These are phyloP conservation scores for Phialocephala subalpina DNA, from an alignment of 2,329 filamentous ascomycete species.

Conservation along the genomic window DNA sequence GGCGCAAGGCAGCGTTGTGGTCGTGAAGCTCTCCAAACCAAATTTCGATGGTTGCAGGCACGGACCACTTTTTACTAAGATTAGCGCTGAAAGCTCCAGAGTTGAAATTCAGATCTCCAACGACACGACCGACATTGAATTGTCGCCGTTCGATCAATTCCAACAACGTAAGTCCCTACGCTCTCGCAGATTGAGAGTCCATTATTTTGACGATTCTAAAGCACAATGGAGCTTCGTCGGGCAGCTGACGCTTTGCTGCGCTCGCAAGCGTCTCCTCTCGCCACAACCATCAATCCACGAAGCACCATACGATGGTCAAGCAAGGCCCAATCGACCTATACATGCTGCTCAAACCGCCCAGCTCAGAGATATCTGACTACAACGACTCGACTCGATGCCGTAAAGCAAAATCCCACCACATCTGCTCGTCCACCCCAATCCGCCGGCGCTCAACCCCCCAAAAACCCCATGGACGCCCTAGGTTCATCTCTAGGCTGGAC, in stretches of 20 bases:
- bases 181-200: constrained; percentile 21
- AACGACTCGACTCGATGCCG: constrained; percentile 17
- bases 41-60: constrained; percentile 24
- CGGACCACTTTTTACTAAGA: constrained; percentile 17
- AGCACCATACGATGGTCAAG: constrained; percentile 32
- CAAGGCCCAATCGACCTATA: constrained; percentile 27
- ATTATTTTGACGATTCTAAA: constrained; percentile 25
- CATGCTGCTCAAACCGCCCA: constrained; percentile 14
- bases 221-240: constrained; percentile 46
- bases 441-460: neutral
- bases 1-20: constrained; percentile 15
- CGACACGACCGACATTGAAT: constrained; percentile 37
- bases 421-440: neutral
- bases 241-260: constrained; percentile 42
- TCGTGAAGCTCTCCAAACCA: constrained; percentile 20
- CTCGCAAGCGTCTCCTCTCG: constrained; percentile 38
- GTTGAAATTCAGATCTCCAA: constrained; percentile 27
- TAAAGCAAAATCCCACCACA: neutral
- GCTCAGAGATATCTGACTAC: constrained; percentile 24
- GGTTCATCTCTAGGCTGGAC: constrained; percentile 18
- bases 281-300: constrained; percentile 40
- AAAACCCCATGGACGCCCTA: neutral
- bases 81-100: constrained; percentile 22
- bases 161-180: constrained; percentile 30
- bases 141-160: constrained; percentile 15